Evolutionary conservation across 257 asterid genomes (phyloP), one percentile per base, ranked within the genome.

Genomic region (Rehmannia glutinosa): DNA sequence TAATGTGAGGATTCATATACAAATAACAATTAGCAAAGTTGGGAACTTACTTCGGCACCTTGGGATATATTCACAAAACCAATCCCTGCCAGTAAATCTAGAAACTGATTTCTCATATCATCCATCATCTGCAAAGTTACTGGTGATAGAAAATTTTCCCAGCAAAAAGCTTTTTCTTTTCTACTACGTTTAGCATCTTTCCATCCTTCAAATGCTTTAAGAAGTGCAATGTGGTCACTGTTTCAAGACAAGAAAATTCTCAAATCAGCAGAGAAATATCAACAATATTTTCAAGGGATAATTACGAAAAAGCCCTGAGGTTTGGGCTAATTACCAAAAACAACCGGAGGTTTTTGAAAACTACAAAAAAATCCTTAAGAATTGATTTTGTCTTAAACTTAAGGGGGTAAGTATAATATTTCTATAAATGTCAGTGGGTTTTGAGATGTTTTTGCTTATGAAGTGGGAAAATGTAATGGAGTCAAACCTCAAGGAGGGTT

Each of bases 141-240:
- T 23, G 94, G 90, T 56, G 99, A 93, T 35, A 93, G 83, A 69
- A 81, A 93, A 75, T 93, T 86, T 49, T 86, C 96, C 99, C 97
- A 88, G 64, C 97, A 93, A 81, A 83, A 90, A 3, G 83, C 39
- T 70, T 77, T 86, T 68, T 87, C 99, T 12, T 73, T 77, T 55
- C 87, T 84, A 11, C 73, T 46, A 7, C 80, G 81, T 77, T 85
- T 90, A 41, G 97, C 97, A 20, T 79, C 93, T 73, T 78, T 85
- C 99, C 99, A 93, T 61, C 91, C 96, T 79, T 93, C 96, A 78
- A 76, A 93, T 75, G 99, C 99, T 81, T 90, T 88, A 56, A 88
- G 89, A 73, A 93, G 86, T 6, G 99, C 99, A 65, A 93, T 83
- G 77, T 93, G 99, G 73, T 93, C 99, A 53, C 99, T 93, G 86